A percentile compares a stretch with the other conserved stretches of the same genome.
phyloP scores from a whole-genome alignment of 2,329 filamentous ascomycete genomes.

The Trichophaea hybrida region DNA sequence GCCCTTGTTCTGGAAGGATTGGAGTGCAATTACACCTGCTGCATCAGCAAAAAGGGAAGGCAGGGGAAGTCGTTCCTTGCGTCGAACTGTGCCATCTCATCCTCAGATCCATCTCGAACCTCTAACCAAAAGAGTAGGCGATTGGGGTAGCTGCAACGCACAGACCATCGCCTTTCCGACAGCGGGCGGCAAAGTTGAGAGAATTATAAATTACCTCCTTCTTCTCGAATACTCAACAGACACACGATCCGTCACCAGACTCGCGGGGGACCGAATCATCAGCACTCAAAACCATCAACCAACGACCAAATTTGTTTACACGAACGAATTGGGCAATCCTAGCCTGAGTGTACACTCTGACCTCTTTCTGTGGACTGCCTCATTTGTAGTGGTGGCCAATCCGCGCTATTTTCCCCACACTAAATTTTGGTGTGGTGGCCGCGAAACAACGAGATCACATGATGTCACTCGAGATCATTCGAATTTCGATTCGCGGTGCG shows the following conservation, averaged over 20 bases:
- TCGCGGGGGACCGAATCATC: too few relatives aligned
- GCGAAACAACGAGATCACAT: not conserved
- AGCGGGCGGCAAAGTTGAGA: not conserved
- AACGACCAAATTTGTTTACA: not conserved
- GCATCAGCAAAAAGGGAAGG: too few relatives aligned
- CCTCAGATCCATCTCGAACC: not conserved
- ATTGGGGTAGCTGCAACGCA: not conserved
- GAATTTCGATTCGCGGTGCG: too few relatives aligned
- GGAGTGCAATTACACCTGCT: too few relatives aligned
- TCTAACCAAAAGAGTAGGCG: not conserved
- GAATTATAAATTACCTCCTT: not conserved
- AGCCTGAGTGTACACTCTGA: not conserved
- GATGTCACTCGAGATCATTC: not conserved
- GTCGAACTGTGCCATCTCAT: not conserved
- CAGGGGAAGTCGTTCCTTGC: too few relatives aligned
- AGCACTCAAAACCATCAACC: not conserved
- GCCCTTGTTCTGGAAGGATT: too few relatives aligned
- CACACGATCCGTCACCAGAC: not conserved
- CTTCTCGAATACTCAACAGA: not conserved
- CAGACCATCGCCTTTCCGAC: not conserved
- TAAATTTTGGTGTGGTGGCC: not conserved
- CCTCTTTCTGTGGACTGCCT: not conserved
- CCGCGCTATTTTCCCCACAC: not conserved
- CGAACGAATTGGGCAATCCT: not conserved
- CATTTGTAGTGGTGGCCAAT: not conserved